Evolutionary conservation across 768 basidiomycete species (phyloP).

Genomic region (Xanthoconium purpureum): DNA sequence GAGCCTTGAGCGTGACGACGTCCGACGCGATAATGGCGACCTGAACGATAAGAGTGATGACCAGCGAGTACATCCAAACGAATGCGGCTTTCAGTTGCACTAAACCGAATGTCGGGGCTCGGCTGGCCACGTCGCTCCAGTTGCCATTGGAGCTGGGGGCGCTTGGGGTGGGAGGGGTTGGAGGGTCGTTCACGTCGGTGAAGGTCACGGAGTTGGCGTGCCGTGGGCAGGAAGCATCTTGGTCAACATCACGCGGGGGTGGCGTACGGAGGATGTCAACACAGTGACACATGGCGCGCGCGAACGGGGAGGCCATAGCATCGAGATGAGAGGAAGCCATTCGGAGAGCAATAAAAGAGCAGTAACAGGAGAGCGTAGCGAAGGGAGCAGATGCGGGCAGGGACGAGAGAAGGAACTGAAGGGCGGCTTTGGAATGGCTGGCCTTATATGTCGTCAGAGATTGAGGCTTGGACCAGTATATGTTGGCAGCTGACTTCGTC

Average conservation of each 20-base stretch:
- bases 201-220: neutral
- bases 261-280: neutral
- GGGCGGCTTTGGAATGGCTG: neutral
- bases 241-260: neutral
- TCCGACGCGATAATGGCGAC: constrained; percentile 5
- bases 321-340: constrained; percentile 4
- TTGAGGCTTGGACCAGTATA: neutral
- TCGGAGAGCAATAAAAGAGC: neutral
- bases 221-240: neutral
- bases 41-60: constrained; percentile 1
- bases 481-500: neutral
- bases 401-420: neutral
- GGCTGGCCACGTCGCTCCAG: neutral
- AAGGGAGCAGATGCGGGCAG: neutral
- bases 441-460: constrained; percentile 7
- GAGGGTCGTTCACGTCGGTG: neutral
- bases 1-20: constrained; percentile 17
- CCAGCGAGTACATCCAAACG: constrained; percentile 6
- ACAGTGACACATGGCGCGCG: neutral
- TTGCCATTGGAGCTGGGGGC: neutral
- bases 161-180: neutral
- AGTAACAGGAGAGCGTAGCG: neutral
- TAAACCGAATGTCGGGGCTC: neutral
- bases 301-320: neutral
- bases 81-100: constrained; percentile 5